These are phyloP conservation scores for Boletellus emodensis DNA, from an alignment of 768 basidiomycete species.

Conservation along the genomic window DNA sequence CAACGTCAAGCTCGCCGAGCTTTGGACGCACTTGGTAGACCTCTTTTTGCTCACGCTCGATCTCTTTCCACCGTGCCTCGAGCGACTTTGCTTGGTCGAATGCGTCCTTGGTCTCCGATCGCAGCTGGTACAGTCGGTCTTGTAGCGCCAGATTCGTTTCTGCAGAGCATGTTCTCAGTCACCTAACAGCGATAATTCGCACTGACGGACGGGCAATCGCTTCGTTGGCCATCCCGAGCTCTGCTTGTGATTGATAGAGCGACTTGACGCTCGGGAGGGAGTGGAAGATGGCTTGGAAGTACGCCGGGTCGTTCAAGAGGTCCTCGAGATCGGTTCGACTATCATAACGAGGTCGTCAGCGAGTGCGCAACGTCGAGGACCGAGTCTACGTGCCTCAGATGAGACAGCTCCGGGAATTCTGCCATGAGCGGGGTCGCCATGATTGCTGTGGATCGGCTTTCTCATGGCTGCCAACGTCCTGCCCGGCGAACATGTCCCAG, in stretches of 20 bases:
- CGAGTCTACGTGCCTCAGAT: slow-evolving; percentile 56
- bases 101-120: slow-evolving; percentile 79
- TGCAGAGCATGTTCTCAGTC: slow-evolving; percentile 30
- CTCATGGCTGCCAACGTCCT: slow-evolving; percentile 57
- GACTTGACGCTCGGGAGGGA: slow-evolving; percentile 69
- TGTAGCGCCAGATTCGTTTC: slow-evolving; percentile 75
- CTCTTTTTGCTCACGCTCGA: slow-evolving; percentile 85
- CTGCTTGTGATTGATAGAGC: slow-evolving; percentile 71
- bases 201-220: slow-evolving; percentile 71
- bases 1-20: background rate
- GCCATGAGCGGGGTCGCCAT: slow-evolving; percentile 42
- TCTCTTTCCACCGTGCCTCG: slow-evolving; percentile 78
- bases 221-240: slow-evolving; percentile 81
- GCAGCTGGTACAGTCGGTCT: slow-evolving; percentile 67
- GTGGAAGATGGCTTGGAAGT: slow-evolving; percentile 87
- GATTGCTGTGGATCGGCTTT: slow-evolving; percentile 4
- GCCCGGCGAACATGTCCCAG: slow-evolving; percentile 76
- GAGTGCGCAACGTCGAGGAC: background rate
- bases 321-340: slow-evolving; percentile 93
- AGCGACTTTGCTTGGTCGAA: slow-evolving; percentile 84
- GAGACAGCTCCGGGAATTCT: slow-evolving; percentile 71
- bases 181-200: background rate
- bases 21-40: slow-evolving; percentile 69
- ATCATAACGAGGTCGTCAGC: slow-evolving; percentile 11
- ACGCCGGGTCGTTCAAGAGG: slow-evolving; percentile 70